These are phyloP conservation scores for Thymus mandschuricus DNA, from an alignment of 257 asterid genomes.

Conservation along the genomic window DNA sequence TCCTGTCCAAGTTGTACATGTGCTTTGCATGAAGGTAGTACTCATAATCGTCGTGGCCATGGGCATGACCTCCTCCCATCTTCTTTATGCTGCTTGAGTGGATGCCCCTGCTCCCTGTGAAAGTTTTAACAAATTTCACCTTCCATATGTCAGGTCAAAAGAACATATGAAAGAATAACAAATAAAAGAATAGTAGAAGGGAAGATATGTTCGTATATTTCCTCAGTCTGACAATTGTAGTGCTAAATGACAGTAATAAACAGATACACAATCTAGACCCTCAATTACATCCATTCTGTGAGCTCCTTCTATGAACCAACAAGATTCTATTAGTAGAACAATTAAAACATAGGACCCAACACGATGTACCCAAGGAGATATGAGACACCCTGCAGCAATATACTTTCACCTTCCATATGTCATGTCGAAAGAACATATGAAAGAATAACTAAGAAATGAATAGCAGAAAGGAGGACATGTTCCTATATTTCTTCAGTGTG, in stretches of 20 bases:
- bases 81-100: conserved; percentile 67
- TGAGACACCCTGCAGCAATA: not conserved
- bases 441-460: too few species aligned
- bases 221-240: conserved; percentile 1
- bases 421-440: too few species aligned
- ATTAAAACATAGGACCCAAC: not conserved
- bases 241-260: not conserved
- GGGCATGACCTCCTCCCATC: conserved; percentile 93
- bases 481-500: too few species aligned
- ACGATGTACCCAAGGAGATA: not conserved
- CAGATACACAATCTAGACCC: not conserved
- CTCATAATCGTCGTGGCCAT: conserved; percentile 71
- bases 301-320: not conserved
- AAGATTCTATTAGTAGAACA: not conserved
- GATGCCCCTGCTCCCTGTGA: conserved; percentile 63
- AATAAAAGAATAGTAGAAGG: not conserved
- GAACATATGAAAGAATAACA: not conserved
- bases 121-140: not conserved
- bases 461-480: too few species aligned
- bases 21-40: conserved; percentile 84
- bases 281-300: not conserved
- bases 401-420: too few species aligned
- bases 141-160: conserved; percentile 18
- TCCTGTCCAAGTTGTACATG: conserved; percentile 91
- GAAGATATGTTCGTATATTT: not conserved